Conservation (phyloP, 768 basidiomycete genomes). For the Lactifluus piperatus region DNA sequence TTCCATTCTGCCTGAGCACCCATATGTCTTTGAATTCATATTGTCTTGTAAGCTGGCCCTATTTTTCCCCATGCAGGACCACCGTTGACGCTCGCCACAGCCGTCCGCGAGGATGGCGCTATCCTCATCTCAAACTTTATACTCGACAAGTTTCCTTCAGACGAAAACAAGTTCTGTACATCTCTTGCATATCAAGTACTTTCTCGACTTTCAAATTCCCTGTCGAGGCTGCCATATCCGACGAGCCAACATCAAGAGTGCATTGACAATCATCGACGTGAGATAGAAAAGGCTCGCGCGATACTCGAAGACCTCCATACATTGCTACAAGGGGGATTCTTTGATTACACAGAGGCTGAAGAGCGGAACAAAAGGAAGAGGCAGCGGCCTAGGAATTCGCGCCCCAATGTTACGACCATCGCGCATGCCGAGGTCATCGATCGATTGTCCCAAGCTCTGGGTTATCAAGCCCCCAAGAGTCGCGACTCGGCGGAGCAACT, state of each 20-base stretch:
- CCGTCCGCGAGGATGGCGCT: not conserved
- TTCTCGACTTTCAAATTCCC: not conserved
- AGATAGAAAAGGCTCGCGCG: not conserved
- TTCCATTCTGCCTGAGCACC: not conserved
- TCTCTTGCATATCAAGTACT: not conserved
- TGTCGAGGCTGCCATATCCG: not conserved
- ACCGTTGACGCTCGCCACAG: not conserved
- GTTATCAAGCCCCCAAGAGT: not conserved
- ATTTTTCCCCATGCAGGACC: not conserved
- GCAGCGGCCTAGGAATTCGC: not conserved
- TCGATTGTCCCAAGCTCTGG: not conserved
- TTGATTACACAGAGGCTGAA: not conserved
- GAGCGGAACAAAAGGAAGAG: not conserved
- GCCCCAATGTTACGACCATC: not conserved
- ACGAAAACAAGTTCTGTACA: not conserved
- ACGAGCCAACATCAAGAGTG: not conserved
- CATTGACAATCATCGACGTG: not conserved
- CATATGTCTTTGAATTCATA: slow-evolving; percentile 11
- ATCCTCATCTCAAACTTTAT: not conserved
- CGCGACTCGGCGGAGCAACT: not conserved
- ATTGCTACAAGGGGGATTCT: not conserved
- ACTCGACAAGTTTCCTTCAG: not conserved
- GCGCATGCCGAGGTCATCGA: not conserved
- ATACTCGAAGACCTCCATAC: too few species aligned
- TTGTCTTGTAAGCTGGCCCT: not conserved